Percentiles rank a stretch among this genome's conserved stretches.
phyloP scores from a whole-genome alignment of 257 asterid genomes.

The Forsythia suspensa region DNA sequence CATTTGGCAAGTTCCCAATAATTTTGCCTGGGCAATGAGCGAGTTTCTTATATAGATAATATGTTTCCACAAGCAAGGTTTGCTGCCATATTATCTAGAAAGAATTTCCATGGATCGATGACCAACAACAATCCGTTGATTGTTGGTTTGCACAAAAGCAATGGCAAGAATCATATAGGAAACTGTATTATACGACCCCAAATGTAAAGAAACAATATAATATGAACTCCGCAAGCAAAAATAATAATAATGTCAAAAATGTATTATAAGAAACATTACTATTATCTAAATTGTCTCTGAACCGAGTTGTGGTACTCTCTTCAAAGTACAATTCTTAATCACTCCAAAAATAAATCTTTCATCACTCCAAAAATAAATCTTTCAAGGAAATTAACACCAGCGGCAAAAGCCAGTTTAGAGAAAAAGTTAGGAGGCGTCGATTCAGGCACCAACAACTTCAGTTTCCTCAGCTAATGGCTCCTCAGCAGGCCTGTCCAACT shows the following conservation, averaged over 20 bases:
- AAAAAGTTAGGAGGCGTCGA: background rate
- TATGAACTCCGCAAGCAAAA: background rate
- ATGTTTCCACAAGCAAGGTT: too few species aligned
- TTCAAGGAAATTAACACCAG: conserved; percentile 11
- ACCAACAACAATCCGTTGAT: too few species aligned
- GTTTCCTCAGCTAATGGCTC: conserved; percentile 55
- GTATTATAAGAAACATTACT: background rate
- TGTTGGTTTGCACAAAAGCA: too few species aligned
- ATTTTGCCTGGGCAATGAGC: too few species aligned
- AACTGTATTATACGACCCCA: background rate
- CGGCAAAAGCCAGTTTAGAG: background rate
- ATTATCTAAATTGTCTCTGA: background rate
- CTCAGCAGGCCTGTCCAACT: conserved; percentile 70
- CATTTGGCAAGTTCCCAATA: background rate
- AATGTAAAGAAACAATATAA: background rate
- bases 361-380: conserved; percentile 3
- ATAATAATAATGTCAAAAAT: background rate
- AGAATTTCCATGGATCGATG: too few species aligned
- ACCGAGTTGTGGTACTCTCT: background rate
- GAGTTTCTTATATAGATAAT: too few species aligned
- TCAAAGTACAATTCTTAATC: conserved; percentile 11
- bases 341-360: conserved; percentile 5
- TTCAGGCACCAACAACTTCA: conserved; percentile 69
- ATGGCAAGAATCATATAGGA: background rate
- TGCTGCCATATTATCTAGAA: too few species aligned